Base-by-base conservation (phyloP, 257 asterid species). In the Linderniella brevidens region DNA sequence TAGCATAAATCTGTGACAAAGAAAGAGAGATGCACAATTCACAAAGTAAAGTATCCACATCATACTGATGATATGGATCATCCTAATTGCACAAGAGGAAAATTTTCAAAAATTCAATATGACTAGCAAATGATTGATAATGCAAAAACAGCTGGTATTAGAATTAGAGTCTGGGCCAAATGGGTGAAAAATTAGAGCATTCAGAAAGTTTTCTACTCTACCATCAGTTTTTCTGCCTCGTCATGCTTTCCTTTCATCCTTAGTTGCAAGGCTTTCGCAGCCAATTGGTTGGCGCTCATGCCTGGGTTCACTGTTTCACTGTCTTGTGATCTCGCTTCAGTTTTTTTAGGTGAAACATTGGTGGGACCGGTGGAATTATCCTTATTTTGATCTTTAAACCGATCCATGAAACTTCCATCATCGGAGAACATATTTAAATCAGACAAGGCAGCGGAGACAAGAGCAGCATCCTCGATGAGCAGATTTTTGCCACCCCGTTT, bases 221-320 rank as follows among this genome's bases (percentile, higher is more conserved):
- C 97, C 93, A 80, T 41, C 50, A 88, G 70, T 56, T 71, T 79
- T 41, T 80, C 93, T 4, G 98, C 94, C 66, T 84, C 98, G 25
- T 74, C 93, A 19, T 78, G 94, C 65, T 74, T 81, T 68, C 95
- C 98, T 68, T 77, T 84, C 96, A 88, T 67, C 40, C 92, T 90
- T 35, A 88, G 90, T 67, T 88, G 98, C 72, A 88, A 57, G 58
- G 76, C 92, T 68, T 74, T 88, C 49, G 98, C 98, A 56, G 95
- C 95, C 70, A 88, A 63, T 63, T 88, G 98, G 67, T 88, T 88
- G 18, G 94, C 92, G 49, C 77, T 66, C 80, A 80, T 51, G 49
- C 70, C 37, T 43, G 85, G 79, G 52, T 57, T 71, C 46, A 56
- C 58, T 5, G 47, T 43, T 47, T 55, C 61, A 62, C 32, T 25